phyloP scores from a whole-genome alignment of 306 rosid species.

The Cicer pinnatifidum region DNA sequence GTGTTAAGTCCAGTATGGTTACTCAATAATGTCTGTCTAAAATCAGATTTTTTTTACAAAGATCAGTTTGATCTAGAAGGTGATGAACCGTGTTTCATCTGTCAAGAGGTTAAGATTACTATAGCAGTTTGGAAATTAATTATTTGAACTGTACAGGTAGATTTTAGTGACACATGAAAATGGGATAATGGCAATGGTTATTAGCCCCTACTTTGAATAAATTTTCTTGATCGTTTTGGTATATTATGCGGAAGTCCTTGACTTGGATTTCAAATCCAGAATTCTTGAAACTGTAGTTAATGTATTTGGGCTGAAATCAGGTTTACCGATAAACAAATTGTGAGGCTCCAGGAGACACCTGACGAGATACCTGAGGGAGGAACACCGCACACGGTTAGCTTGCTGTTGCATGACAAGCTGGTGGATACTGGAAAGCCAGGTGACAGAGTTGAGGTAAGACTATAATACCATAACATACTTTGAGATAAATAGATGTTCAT shows the following conservation, averaged over 20 bases:
- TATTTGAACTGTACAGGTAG: not conserved
- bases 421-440: slow-evolving; percentile 97
- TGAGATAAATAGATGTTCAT: slow-evolving; percentile 19
- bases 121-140: slow-evolving; percentile 14
- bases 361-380: slow-evolving; percentile 99
- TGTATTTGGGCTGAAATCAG: slow-evolving; percentile 51
- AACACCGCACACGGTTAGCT: slow-evolving; percentile 95
- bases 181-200: not conserved
- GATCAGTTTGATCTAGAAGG: slow-evolving; percentile 28
- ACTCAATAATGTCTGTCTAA: slow-evolving; percentile 17
- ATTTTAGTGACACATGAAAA: not conserved
- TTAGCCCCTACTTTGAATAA: not conserved
- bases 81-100: slow-evolving; percentile 1
- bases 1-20: not conserved
- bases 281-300: slow-evolving; percentile 22
- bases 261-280: slow-evolving; percentile 28
- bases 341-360: slow-evolving; percentile 96
- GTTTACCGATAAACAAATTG: slow-evolving; percentile 94
- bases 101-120: not conserved
- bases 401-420: slow-evolving; percentile 93
- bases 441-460: slow-evolving; percentile 91
- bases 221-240: slow-evolving; percentile 3
- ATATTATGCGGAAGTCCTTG: not conserved
- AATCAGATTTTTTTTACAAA: not conserved
- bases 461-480: slow-evolving; percentile 12